Evolutionary conservation across 2,329 filamentous ascomycete genomes (phyloP).

Genomic region (Aspergillus puulaauensis): DNA sequence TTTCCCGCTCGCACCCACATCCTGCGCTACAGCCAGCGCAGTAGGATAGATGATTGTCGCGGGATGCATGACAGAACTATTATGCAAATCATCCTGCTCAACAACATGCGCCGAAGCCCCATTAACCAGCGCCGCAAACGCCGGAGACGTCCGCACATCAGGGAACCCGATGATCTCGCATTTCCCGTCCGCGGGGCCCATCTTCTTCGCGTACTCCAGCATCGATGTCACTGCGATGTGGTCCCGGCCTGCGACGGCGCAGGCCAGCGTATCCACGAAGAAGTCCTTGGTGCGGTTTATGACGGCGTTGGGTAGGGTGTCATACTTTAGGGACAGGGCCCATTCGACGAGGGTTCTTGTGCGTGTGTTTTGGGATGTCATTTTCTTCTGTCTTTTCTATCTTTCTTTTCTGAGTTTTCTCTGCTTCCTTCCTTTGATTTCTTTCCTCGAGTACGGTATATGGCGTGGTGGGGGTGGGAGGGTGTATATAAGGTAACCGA

Average conservation of each 20-base stretch:
- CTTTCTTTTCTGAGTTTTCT: too few relatives aligned
- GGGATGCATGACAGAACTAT: constrained; percentile 34
- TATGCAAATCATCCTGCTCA: constrained; percentile 35
- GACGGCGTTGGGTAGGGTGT: constrained; percentile 5
- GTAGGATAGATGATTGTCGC: constrained; percentile 32
- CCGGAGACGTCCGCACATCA: constrained; percentile 22
- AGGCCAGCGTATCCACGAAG: constrained; percentile 31
- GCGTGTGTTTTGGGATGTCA: neutral
- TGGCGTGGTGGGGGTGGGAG: neutral
- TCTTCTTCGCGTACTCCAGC: constrained; percentile 6
- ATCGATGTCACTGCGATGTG: constrained; percentile 24
- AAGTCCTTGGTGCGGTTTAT: constrained; percentile 33
- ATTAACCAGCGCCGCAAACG: constrained; percentile 32
- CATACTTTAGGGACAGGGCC: neutral
- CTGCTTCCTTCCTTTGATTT: too few relatives aligned
- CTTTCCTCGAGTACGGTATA: neutral
- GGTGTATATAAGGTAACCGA: neutral
- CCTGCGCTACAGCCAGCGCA: constrained; percentile 31
- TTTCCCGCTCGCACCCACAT: constrained; percentile 25
- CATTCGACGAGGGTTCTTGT: neutral
- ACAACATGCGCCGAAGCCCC: constrained; percentile 33
- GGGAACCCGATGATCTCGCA: constrained; percentile 27
- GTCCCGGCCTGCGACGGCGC: constrained; percentile 30
- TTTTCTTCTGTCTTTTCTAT: neutral
- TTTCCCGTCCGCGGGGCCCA: constrained; percentile 28